Evolutionary conservation across 495 filamentous ascomycete genomes (phyloP), one percentile per base, ranked within the genome.

Genomic region (Trichoderma erinaceum): DNA sequence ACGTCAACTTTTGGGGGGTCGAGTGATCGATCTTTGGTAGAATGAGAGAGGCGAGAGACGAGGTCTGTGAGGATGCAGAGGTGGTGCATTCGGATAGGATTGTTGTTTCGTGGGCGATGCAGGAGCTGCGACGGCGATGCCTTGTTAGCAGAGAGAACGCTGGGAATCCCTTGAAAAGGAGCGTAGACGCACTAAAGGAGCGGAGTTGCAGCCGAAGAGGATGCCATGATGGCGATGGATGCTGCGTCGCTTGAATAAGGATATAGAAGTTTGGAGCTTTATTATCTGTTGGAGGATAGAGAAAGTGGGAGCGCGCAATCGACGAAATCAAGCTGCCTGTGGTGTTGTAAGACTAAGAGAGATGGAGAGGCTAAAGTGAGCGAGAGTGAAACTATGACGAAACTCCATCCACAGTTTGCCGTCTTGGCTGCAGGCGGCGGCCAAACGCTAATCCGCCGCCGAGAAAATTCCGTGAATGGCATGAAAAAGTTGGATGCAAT

Each of bases 21-120:
- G 83, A 76, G 78, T 99, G 95, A 69, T 80, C 78, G 84, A 99
- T 97, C 74, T 97, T 97, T 67, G 95, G 95, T 69, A 99, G 92
- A 80, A 98, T 92, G 72, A 97, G 84, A 69, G 92, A 93, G 73
- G 94, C 92, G 71, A 98, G 90, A 27, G 85, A 87, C 35, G 91
- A 93, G 66, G 91, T 90, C 69, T 89, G 84, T 29, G 89, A 87
- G 25, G 88, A 86, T 48, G 93, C 89, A 46, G 89, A 86, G 29
- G 90, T 87, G 66, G 92, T 94, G 78, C 95, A 92, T 78, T 98
- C 96, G 72, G 89, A 82, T 58, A 99, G 88, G 78, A 98, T 97
- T 48, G 94, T 97, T 67, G 88, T 89, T 72, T 92, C 86, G 79
- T 96, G 86, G 41, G 93, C 91, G 72, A 97, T 93, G 81, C 93